Conservation (phyloP, 345 rosid genomes). For the Camelina sativa region DNA sequence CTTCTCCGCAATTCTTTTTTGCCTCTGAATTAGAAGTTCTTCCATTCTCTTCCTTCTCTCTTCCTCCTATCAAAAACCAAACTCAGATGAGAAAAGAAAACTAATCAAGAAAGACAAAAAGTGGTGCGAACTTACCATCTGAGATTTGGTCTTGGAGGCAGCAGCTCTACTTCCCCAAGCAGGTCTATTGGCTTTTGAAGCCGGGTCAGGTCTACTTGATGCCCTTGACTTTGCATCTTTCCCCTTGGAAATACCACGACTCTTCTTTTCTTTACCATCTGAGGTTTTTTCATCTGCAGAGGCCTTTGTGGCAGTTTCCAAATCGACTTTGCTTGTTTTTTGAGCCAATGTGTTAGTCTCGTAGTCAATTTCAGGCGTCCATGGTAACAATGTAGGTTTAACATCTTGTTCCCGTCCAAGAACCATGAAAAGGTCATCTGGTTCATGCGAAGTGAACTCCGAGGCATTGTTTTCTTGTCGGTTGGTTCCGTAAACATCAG, state of each 20-base stretch:
- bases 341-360: conserved; percentile 54
- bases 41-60: conserved; percentile 79
- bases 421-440: conserved; percentile 95
- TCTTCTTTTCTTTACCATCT: conserved; percentile 47
- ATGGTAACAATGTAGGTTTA: conserved; percentile 51
- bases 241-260: conserved; percentile 46
- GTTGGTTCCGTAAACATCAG: conserved; percentile 55
- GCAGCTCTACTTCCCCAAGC: conserved; percentile 62
- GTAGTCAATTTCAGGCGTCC: conserved; percentile 85
- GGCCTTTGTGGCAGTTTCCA: conserved; percentile 45
- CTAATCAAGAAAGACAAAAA: conserved; percentile 3
- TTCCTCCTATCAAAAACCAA: conserved; percentile 69
- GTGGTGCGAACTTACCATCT: conserved; percentile 54
- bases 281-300: conserved; percentile 43
- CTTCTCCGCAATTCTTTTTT: conserved; percentile 94
- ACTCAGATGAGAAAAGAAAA: conserved; percentile 22
- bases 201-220: conserved; percentile 54
- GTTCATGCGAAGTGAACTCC: conserved; percentile 57
- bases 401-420: conserved; percentile 69
- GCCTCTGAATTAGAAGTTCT: conserved; percentile 73
- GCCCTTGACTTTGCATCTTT: conserved; percentile 64
- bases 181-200: conserved; percentile 62
- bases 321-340: conserved; percentile 46
- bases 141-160: conserved; percentile 62
- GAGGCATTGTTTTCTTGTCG: conserved; percentile 48